A percentile compares a stretch with the other conserved stretches of the same genome.
Conservation (phyloP, 2,329 filamentous ascomycete genomes). For the Neopestalotiopsis sp. region DNA sequence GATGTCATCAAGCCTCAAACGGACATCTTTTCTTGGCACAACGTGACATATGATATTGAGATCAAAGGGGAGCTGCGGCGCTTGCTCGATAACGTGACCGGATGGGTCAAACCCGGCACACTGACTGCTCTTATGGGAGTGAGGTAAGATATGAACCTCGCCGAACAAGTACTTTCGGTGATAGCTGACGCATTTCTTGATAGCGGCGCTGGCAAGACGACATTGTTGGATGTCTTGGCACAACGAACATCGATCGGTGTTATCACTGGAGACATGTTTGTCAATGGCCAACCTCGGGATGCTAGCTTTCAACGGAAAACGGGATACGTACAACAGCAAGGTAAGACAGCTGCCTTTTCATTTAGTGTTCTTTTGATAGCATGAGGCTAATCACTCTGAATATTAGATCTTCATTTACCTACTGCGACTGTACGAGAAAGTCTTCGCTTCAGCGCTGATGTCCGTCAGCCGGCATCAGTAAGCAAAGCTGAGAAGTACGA, state of each 20-base stretch:
- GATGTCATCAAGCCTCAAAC: conserved; percentile 21
- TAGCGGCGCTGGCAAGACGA: conserved; percentile 75
- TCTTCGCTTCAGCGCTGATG: conserved; percentile 66
- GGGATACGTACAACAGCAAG: conserved; percentile 71
- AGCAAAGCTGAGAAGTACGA: conserved; percentile 65
- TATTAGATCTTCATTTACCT: conserved; percentile 65
- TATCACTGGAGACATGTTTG: conserved; percentile 71
- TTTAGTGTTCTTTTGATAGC: background rate
- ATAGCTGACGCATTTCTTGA: background rate
- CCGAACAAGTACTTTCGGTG: background rate
- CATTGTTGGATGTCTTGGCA: conserved; percentile 72
- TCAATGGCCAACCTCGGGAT: conserved; percentile 67
- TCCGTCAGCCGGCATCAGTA: conserved; percentile 65
- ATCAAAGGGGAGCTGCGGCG: conserved; percentile 75
- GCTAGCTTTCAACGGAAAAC: conserved; percentile 71
- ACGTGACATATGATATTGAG: conserved; percentile 73
- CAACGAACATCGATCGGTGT: conserved; percentile 74
- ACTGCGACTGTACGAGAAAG: conserved; percentile 72
- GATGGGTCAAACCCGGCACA: conserved; percentile 90
- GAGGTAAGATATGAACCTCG: background rate
- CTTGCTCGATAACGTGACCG: conserved; percentile 78
- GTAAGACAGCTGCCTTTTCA: background rate
- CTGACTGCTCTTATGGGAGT: conserved; percentile 81
- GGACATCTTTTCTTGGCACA: conserved; percentile 76
- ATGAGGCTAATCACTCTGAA: background rate